These are phyloP conservation scores for Syzygium syzygioides DNA, from an alignment of 441 rosid genomes.

Conservation along the genomic window DNA sequence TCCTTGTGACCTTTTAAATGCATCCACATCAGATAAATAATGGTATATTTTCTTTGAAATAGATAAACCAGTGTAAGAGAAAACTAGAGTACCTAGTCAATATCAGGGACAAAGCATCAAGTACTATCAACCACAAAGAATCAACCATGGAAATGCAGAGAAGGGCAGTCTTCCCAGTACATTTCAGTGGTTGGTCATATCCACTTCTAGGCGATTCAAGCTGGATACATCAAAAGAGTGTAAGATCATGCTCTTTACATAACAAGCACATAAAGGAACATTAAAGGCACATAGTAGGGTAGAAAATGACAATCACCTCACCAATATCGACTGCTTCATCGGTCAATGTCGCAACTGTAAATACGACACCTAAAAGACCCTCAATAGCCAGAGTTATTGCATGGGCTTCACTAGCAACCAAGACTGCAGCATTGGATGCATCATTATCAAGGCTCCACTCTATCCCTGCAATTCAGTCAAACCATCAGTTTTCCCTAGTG, in stretches of 20 bases:
- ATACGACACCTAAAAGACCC: conserved; percentile 94
- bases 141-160: conserved; percentile 93
- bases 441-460: conserved; percentile 99
- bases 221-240: conserved; percentile 40
- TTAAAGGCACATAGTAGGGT: conserved; percentile 2
- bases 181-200: conserved; percentile 49
- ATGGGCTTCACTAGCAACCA: conserved; percentile 99
- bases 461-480: conserved; percentile 53
- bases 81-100: conserved; percentile 66
- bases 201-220: conserved; percentile 90
- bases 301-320: conserved; percentile 51
- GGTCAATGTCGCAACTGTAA: conserved; percentile 96
- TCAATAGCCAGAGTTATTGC: conserved; percentile 96
- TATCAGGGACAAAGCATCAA: conserved; percentile 89
- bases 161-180: conserved; percentile 68
- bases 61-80: not conserved
- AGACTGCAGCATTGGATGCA: conserved; percentile 95
- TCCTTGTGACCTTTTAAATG: conserved; percentile 86
- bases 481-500: conserved; percentile 4
- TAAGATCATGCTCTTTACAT: conserved; percentile 2
- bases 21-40: conserved; percentile 24
- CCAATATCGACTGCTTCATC: conserved; percentile 96
- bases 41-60: not conserved
- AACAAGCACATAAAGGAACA: conserved; percentile 3
- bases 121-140: conserved; percentile 96